Conservation (phyloP, 306 rosid genomes). For the Herpetospermum pedunculosum region DNA sequence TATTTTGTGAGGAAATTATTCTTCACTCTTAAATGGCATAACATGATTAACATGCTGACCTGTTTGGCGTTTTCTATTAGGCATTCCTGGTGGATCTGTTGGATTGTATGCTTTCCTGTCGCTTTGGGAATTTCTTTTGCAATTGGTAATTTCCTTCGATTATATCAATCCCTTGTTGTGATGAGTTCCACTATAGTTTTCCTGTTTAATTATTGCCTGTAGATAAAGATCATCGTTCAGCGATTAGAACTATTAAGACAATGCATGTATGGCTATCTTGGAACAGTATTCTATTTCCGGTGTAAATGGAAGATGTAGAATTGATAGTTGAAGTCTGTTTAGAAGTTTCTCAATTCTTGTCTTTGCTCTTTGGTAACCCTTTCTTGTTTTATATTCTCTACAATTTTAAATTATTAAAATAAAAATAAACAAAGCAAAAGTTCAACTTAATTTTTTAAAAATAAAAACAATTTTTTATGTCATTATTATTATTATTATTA, state of each 20-base stretch:
- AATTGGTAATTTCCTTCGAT: conserved; percentile 51
- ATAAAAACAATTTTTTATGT: too few species aligned
- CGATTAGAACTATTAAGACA: not conserved
- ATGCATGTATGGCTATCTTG: not conserved
- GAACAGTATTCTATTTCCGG: not conserved
- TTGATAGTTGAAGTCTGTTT: not conserved
- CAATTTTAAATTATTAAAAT: not conserved
- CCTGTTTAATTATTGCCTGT: not conserved
- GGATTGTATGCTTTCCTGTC: conserved; percentile 77
- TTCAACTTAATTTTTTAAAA: too few species aligned
- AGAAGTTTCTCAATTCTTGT: not conserved
- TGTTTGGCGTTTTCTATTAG: conserved; percentile 19
- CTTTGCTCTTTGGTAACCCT: not conserved
- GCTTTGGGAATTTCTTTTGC: conserved; percentile 93
- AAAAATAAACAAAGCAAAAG: not conserved
- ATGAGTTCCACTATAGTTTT: not conserved
- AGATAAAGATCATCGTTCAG: not conserved
- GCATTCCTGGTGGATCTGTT: conserved; percentile 86
- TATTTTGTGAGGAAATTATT: not conserved
- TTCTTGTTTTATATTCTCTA: not conserved
- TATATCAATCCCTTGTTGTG: conserved; percentile 5
- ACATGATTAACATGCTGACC: not conserved
- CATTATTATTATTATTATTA: too few species aligned
- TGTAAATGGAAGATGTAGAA: not conserved
- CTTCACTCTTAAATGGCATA: conserved; percentile 9